Evolutionary conservation across 352 stramenopile species (phyloP), one percentile per base, ranked within the genome.

Genomic region (Pythium aristosporum): DNA sequence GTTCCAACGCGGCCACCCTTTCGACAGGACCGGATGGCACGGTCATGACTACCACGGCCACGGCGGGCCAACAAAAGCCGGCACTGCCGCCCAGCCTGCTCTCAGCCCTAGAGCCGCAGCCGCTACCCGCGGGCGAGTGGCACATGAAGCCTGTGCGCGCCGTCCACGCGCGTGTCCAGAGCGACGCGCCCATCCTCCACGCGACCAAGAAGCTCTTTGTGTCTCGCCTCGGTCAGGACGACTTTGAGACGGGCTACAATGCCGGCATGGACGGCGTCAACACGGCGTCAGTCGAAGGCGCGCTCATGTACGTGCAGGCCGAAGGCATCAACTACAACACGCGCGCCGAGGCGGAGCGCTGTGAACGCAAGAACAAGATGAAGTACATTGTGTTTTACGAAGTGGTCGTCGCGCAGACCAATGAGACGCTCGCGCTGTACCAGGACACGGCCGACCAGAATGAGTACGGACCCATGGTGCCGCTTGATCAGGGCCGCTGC

Each of bases 291-390:
- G 77, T 96, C 10, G 85, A 94, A 57, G 87, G 87, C 16, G 75
- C 83, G 42, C 77, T 96, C 32, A 94, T 92, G 84, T 96, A 92
- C 69, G 77, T 96, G 39, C 85, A 94, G 68, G 80, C 85, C 5
- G 85, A 96, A 62, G 72, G 80, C 46, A 93, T 96, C 68, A 91
- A 96, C 73, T 80, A 88, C 71, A 70, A 53, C 39, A 23, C 41
- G 3, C 54, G 67, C 28, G 48, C 57, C 5, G 48, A 43, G n/a
- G 36, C 58, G 13, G 30, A 67, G 32, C 63, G 61, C 15, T 81
- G 74, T 56, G 30, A 46, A 23, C 81, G 84, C 44, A 89, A 89
- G 70, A 79, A 72, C 57, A 65, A 63, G 18, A 87, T 88, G 68
- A 64, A 68, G 11, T 85, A 84, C 50, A 74, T 92, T 37, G 80